phyloP scores from a whole-genome alignment of 495 filamentous ascomycete genomes.

The Penicillium herquei region DNA sequence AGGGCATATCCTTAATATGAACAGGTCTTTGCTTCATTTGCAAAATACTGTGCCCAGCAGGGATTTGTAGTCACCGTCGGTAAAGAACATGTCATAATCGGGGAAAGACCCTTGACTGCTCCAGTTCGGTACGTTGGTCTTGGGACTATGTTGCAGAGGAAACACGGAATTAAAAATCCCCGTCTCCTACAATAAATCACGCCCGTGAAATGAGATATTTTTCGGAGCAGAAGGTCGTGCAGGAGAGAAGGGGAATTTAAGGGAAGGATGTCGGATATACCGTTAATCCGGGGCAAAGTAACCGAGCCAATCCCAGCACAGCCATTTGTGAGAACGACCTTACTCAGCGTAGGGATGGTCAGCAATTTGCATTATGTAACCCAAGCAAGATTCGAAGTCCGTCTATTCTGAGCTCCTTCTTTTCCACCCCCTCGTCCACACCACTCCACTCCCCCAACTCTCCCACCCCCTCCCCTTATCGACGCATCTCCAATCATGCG shows the following conservation, averaged over 20 bases:
- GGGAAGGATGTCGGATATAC: conserved; percentile 14
- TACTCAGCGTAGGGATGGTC: conserved; percentile 30
- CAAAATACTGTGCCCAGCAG: too few species aligned
- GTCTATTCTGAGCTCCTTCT: conserved; percentile 29
- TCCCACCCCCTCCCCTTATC: conserved; percentile 36
- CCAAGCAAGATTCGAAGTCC: conserved; percentile 27
- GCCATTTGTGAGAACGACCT: conserved; percentile 32
- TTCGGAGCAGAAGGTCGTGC: conserved; percentile 36
- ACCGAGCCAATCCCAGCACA: conserved; percentile 36
- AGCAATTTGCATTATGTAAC: conserved; percentile 29
- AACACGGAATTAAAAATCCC: conserved; percentile 38
- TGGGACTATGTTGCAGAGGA: conserved; percentile 64
- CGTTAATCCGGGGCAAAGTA: conserved; percentile 26
- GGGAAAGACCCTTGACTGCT: conserved; percentile 52
- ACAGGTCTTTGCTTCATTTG: too few species aligned
- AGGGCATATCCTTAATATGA: too few species aligned
- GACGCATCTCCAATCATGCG: conserved; percentile 66
- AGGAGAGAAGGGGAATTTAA: conserved; percentile 16
- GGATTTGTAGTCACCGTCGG: conserved; percentile 56
- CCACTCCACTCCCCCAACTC: conserved; percentile 20
- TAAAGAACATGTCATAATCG: conserved; percentile 60
- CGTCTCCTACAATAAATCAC: conserved; percentile 90
- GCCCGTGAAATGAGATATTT: conserved; percentile 60
- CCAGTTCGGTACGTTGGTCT: conserved; percentile 69
- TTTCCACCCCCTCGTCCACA: conserved; percentile 17